Base-by-base conservation (phyloP, 1,284 basidiomycete genomes). In the Pholiota adiposa region DNA sequence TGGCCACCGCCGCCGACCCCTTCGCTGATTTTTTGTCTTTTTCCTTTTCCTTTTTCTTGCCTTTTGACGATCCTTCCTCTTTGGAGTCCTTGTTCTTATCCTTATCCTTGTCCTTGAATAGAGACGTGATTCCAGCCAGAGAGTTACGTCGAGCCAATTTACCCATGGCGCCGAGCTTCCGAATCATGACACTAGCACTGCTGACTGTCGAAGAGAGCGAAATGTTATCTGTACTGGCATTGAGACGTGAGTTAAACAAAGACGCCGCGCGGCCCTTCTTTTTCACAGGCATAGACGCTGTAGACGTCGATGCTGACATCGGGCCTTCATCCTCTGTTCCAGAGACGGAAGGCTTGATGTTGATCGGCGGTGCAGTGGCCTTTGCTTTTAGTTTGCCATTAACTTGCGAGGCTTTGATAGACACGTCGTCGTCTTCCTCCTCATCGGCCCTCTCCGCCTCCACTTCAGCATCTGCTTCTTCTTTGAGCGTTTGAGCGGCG, bases 121-220 rank as follows among this genome's bases (percentile, higher is more conserved):
- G 81, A 52, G 91, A 93, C n/a, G 94, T 96, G 70, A 97, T 94
- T 43, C 94, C 93, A 60, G 93, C 93, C 53, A 97, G 79, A 53
- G 92, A 94, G 73, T 96, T 96, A 44, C 94, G 84, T 57, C 94
- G 81, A 5, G 94, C 94, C n/a, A 97, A 82, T 76, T 93, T 94
- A 49, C 95, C 94, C 74, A 98, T 89, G 56, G 90, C 90, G 29
- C 97, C 96, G 54, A 99, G 88, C 78, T 97, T 98, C 68, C 97
- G 88, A 69, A 99, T 97, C 88, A 99, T 97, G 73, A 98, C 92
- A 59, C 92, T 95, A 7, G 96, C 97, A 56, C 93, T 95, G 63
- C 92, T 94, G 67, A 98, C 96, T 44, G 97, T 98, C n/a, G 94
- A 97, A 31, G 92, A 93, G 53, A 99, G 87, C 33, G 95, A 97